A percentile compares a stretch with the other conserved stretches of the same genome.
phyloP scores from a whole-genome alignment of 495 filamentous ascomycete species.

The Xylaria scruposa region DNA sequence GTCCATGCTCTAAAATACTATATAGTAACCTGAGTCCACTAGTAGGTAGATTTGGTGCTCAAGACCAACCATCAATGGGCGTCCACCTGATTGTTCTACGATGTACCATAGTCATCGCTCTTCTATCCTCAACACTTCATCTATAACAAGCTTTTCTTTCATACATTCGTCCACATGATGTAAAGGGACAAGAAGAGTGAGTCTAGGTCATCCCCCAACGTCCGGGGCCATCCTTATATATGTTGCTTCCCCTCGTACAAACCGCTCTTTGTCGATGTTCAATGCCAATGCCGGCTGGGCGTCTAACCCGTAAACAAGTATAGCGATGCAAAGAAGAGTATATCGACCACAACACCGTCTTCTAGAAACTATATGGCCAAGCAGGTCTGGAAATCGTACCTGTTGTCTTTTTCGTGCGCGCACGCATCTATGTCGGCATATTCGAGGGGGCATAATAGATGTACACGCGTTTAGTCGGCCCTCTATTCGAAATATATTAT shows the following conservation, averaged over 20 bases:
- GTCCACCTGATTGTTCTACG: background rate
- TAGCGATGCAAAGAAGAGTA: background rate
- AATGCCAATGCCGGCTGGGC: background rate
- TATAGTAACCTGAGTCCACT: background rate
- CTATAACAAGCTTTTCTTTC: background rate
- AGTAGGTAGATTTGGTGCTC: background rate
- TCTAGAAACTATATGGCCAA: background rate
- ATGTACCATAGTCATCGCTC: background rate
- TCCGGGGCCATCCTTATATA: background rate
- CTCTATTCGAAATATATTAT: conserved; percentile 8
- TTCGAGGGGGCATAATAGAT: background rate
- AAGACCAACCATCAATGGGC: background rate
- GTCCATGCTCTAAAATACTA: background rate
- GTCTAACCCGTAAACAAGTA: background rate
- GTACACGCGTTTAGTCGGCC: background rate
- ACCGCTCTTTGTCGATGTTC: background rate
- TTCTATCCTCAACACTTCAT: background rate
- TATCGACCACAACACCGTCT: background rate
- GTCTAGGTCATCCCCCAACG: background rate
- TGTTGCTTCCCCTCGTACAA: background rate
- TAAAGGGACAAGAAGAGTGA: background rate
- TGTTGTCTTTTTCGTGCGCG: background rate
- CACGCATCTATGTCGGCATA: background rate
- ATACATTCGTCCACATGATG: background rate
- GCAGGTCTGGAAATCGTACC: background rate